Conservation (phyloP, 139 green algal genomes). For the Parachlorella kessleri region DNA sequence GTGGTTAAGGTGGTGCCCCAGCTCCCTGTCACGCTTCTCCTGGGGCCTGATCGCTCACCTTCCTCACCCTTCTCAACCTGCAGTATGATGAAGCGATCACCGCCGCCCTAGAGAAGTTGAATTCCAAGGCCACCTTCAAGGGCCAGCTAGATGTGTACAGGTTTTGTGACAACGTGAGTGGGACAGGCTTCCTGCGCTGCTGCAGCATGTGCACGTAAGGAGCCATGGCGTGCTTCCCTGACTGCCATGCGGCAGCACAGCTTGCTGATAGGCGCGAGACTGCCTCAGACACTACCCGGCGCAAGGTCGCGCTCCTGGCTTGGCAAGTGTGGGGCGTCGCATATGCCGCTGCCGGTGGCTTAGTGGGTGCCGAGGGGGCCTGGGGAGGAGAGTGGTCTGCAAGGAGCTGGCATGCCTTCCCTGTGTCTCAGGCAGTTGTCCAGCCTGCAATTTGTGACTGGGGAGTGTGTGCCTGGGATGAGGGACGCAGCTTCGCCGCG, state of each 20-base stretch:
- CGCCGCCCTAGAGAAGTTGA: conserved; percentile 10
- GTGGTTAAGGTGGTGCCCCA: not conserved
- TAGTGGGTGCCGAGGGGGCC: too few relatives aligned
- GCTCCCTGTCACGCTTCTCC: not conserved
- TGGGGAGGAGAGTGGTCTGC: too few relatives aligned
- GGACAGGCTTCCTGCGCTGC: not conserved
- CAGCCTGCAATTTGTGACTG: not conserved
- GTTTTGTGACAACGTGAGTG: conserved; percentile 53
- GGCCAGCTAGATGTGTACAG: conserved; percentile 60
- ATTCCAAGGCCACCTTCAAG: conserved; percentile 21
- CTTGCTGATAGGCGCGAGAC: too few relatives aligned
- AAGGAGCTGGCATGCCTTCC: too few relatives aligned
- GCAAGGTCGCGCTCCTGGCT: too few relatives aligned
- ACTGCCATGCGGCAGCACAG: too few relatives aligned
- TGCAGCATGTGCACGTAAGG: too few relatives aligned
- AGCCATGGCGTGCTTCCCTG: too few relatives aligned
- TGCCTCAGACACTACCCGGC: too few relatives aligned
- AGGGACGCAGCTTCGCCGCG: not conserved
- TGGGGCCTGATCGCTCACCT: not conserved
- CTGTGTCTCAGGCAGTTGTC: not conserved
- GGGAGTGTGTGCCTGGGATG: not conserved
- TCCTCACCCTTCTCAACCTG: not conserved
- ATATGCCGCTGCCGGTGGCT: not conserved
- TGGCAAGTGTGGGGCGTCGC: too few relatives aligned
- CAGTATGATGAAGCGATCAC: conserved; percentile 18